These are phyloP conservation scores for Cercophora newfieldiana DNA, from an alignment of 495 filamentous ascomycete species.

Conservation along the genomic window DNA sequence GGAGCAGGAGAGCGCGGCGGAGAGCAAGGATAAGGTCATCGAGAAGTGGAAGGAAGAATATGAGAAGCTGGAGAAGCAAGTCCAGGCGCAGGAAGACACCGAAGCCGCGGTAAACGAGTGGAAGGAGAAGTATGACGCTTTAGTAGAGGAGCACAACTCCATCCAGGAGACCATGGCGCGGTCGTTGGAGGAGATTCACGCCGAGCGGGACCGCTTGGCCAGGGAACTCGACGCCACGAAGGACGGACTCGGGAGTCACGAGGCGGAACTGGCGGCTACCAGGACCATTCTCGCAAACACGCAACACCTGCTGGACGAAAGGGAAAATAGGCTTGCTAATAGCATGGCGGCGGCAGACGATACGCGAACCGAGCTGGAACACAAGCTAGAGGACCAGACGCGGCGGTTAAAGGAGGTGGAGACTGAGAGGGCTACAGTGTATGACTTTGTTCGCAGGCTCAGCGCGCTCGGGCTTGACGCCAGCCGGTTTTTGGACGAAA, in stretches of 20 bases:
- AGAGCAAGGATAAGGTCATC: neutral
- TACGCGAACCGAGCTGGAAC: neutral
- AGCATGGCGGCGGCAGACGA: neutral
- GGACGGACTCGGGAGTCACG: neutral
- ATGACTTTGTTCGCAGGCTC: neutral
- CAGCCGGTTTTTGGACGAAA: neutral
- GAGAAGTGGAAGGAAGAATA: neutral
- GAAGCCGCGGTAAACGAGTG: neutral
- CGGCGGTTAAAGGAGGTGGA: neutral
- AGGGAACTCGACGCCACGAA: neutral
- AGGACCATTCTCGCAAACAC: neutral
- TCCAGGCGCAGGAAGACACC: neutral
- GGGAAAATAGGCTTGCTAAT: neutral
- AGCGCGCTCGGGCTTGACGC: neutral
- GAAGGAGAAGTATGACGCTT: neutral
- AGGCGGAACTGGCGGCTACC: neutral
- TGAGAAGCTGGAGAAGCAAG: neutral
- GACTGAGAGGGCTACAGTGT: neutral
- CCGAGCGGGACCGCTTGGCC: neutral
- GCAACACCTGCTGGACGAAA: neutral
- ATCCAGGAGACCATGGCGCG: neutral
- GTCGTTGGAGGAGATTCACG: neutral
- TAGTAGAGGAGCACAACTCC: neutral
- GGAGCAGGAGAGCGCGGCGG: neutral
- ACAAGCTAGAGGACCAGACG: neutral